Conservation (phyloP, 805 yeast genomes). For the Candida yuanshanica region DNA sequence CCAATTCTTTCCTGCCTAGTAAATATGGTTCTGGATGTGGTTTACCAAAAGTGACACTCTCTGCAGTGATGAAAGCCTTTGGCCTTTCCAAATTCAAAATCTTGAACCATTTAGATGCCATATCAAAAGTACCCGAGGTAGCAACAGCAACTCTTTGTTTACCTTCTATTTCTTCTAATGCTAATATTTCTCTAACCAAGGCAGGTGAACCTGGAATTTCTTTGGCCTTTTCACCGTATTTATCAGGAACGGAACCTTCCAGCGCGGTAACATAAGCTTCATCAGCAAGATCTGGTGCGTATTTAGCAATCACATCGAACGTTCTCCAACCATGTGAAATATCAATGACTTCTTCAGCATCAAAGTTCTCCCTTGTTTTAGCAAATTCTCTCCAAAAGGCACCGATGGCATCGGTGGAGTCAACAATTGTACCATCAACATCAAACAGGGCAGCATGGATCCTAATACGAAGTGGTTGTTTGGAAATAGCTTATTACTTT, state of each 20-base stretch:
- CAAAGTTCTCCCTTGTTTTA: conserved; percentile 58
- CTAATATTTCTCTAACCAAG: conserved; percentile 42
- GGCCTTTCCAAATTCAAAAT: conserved; percentile 59
- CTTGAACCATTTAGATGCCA: conserved; percentile 77
- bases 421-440: conserved; percentile 81
- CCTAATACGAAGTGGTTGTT: conserved; percentile 19
- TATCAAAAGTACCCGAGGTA: conserved; percentile 71
- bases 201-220: conserved; percentile 74
- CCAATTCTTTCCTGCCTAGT: conserved; percentile 41
- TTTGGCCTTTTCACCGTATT: conserved; percentile 63
- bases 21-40: conserved; percentile 84
- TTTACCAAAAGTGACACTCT: conserved; percentile 72
- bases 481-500: conserved; percentile 1
- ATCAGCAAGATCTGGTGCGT: conserved; percentile 67
- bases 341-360: conserved; percentile 66
- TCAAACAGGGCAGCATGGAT: conserved; percentile 60
- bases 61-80: conserved; percentile 73
- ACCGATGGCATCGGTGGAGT: conserved; percentile 74
- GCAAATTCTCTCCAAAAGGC: conserved; percentile 77
- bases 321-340: conserved; percentile 82
- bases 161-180: conserved; percentile 27
- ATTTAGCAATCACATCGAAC: conserved; percentile 63
- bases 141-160: conserved; percentile 76
- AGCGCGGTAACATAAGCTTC: conserved; percentile 55
- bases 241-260: conserved; percentile 68